Evolutionary conservation across 2,329 filamentous ascomycete genomes (phyloP), one percentile per base, ranked within the genome.

Genomic region (Nigrospora osmanthi): DNA sequence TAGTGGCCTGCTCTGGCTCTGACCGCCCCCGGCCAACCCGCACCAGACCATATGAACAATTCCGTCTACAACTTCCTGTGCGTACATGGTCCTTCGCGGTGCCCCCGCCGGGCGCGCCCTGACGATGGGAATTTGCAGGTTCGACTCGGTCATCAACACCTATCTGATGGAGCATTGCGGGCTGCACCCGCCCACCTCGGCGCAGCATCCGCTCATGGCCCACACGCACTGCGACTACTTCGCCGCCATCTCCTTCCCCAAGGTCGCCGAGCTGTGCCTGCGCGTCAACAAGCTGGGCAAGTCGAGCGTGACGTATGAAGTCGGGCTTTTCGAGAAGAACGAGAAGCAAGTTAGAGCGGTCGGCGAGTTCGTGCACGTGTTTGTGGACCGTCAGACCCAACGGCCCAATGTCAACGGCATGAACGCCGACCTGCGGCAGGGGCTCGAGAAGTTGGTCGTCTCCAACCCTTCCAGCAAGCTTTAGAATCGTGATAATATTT

Each of bases 201-300:
- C 77, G 3, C 83, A 90, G 54, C 87, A 93, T 52, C 88, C 86
- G 17, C 76, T 97, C 23, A 89, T 93, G 40, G 90, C 90, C 2
- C 87, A 89, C 58, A 85, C 87, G 2, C 83, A 89, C 61, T 90
- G 84, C 58, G 84, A 95, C 67, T 96, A 88, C 66, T 87, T 95
- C 58, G 80, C 82, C 0, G 84, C 86, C 0, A 81, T 93, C 36
- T 79, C 83, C 4, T 96, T 91, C 56, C 91, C 91, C 1, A 83
- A 85, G 33, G 74, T 89, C 3, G 78, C 94, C 1, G 88, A 96
- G 54, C 73, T 96, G 5, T 87, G 83, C 1, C 65, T 97, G 37
- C 77, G 89, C 12, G 89, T 95, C 33, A 86, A 85, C 53, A 90
- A 85, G 63, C 74, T 97, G 9, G 89, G 90, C 4, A 86, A 80